Percentiles rank a stretch among this genome's conserved stretches.
These are phyloP conservation scores for Cryptococcus sp. DNA, from an alignment of 1,284 basidiomycete genomes.

Conservation along the genomic window DNA sequence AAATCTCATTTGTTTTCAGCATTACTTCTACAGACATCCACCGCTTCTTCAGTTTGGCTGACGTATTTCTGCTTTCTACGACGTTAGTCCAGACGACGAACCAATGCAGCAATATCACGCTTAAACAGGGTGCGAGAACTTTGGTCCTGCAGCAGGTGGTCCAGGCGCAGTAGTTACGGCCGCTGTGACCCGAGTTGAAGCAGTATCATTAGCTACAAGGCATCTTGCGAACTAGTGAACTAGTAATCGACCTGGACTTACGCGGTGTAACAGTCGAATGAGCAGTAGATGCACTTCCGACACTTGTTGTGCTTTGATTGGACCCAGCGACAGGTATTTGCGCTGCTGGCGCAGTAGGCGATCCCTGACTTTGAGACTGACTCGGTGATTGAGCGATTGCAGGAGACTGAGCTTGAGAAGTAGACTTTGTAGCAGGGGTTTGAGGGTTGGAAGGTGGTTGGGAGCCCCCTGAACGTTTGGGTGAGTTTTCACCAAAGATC, in stretches of 20 bases:
- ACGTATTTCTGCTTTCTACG: too few relatives aligned
- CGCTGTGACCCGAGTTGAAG: conserved; percentile 18
- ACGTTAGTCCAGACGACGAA: too few relatives aligned
- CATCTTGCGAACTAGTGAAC: background rate
- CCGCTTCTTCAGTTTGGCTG: too few relatives aligned
- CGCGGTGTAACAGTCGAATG: conserved; percentile 3
- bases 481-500: conserved; percentile 57
- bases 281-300: background rate
- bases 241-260: background rate
- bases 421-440: background rate
- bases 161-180: conserved; percentile 41
- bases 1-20: too few relatives aligned
- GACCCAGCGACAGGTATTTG: background rate
- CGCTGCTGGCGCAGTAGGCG: too few relatives aligned
- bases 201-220: background rate
- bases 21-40: too few relatives aligned
- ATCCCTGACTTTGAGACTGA: background rate
- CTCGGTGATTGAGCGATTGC: background rate
- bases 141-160: conserved; percentile 45
- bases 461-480: conserved; percentile 11
- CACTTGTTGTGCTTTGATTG: background rate
- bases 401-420: background rate
- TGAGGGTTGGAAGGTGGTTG: background rate
- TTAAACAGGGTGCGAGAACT: conserved; percentile 29
- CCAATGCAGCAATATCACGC: background rate